These are phyloP conservation scores for Tarenaya hassleriana DNA, from an alignment of 345 rosid genomes.

Conservation along the genomic window DNA sequence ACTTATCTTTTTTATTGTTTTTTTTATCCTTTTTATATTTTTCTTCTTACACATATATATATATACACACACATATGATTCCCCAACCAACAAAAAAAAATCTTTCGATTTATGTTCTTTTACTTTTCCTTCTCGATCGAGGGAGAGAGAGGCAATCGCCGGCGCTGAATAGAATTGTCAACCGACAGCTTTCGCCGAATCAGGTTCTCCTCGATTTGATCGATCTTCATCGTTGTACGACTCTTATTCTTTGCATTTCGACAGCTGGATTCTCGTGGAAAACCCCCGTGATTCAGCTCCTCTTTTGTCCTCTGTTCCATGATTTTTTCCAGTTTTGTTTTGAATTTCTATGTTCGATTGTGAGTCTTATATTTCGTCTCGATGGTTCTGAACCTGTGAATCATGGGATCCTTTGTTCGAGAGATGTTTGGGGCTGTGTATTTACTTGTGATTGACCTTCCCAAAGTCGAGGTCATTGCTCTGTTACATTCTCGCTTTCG, in stretches of 20 bases:
- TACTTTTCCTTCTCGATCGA: conserved; percentile 26
- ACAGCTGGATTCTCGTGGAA: background rate
- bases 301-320: background rate
- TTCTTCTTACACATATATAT: too few species aligned
- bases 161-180: conserved; percentile 8
- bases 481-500: too few species aligned
- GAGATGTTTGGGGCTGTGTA: too few species aligned
- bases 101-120: conserved; percentile 16
- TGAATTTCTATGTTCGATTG: background rate
- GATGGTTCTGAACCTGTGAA: background rate
- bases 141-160: conserved; percentile 17
- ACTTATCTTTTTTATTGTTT: too few species aligned
- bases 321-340: background rate
- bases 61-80: too few species aligned
- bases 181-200: conserved; percentile 20
- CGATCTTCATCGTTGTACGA: background rate
- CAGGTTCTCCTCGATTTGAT: conserved; percentile 19
- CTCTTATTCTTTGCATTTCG: conserved; percentile 21
- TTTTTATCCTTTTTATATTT: too few species aligned
- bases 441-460: too few species aligned
- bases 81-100: background rate
- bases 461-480: background rate
- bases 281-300: conserved; percentile 9
- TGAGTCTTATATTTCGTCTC: background rate
- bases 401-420: too few species aligned